Percentiles rank a stretch among this genome's conserved stretches.
phyloP scores from a whole-genome alignment of 2,329 filamentous ascomycete genomes.

The Ramularia collo-cygni region DNA sequence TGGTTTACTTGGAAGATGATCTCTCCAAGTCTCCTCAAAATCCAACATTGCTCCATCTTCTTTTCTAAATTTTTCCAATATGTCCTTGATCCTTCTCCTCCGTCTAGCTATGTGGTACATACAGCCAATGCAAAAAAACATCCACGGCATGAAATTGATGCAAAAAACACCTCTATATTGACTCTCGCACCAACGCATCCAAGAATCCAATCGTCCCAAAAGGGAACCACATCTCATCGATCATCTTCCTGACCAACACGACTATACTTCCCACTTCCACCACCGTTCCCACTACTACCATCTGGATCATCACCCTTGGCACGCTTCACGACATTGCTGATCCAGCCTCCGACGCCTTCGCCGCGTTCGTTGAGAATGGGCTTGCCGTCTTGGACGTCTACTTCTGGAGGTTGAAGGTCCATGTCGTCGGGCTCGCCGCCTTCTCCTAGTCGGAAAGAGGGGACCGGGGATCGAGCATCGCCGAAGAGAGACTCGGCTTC shows the following conservation, averaged over 20 bases:
- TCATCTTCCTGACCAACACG: slow-evolving; percentile 40
- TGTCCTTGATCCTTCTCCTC: slow-evolving; percentile 2
- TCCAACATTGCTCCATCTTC: too few relatives aligned
- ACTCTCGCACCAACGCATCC: too few relatives aligned
- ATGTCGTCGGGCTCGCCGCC: slow-evolving; percentile 67
- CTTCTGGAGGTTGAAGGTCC: slow-evolving; percentile 69
- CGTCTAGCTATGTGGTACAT: slow-evolving; percentile 1
- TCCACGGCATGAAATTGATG: too few relatives aligned
- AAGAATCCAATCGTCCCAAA: too few relatives aligned
- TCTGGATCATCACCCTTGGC: slow-evolving; percentile 39
- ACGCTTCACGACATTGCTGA: slow-evolving; percentile 57
- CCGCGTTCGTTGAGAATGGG: slow-evolving; percentile 33
- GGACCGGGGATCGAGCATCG: slow-evolving; percentile 64
- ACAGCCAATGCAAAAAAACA: too few relatives aligned
- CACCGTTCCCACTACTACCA: slow-evolving; percentile 7
- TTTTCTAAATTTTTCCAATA: background rate
- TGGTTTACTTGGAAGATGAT: too few relatives aligned
- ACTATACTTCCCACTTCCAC: slow-evolving; percentile 41
- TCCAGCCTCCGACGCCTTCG: slow-evolving; percentile 63
- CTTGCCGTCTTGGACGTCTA: slow-evolving; percentile 48
- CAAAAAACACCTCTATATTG: too few relatives aligned
- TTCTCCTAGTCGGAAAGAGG: slow-evolving; percentile 60
- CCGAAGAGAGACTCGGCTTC: slow-evolving; percentile 80
- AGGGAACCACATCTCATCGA: slow-evolving; percentile 5
- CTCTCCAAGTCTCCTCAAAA: too few relatives aligned